phyloP scores from a whole-genome alignment of 2,329 filamentous ascomycete genomes.

The Diaporthe ampelina region DNA sequence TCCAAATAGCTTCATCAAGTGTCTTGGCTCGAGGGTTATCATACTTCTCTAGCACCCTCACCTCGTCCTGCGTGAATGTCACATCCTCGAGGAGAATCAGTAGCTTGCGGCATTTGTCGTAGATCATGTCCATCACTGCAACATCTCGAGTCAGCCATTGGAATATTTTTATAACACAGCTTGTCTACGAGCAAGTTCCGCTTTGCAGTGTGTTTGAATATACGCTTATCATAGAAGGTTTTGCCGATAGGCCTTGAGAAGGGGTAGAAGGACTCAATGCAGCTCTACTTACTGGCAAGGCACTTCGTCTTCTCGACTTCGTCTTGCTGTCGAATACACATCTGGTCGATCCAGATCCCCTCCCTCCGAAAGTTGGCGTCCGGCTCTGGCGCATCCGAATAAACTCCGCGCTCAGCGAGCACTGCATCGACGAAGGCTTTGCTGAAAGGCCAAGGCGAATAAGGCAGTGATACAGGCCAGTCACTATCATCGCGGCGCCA shows the following conservation, averaged over 20 bases:
- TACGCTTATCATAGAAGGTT: neutral
- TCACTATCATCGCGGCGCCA: constrained; percentile 2
- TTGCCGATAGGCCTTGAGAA: neutral
- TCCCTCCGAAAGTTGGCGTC: constrained; percentile 4
- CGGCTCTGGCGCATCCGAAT: neutral
- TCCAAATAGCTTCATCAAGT: neutral
- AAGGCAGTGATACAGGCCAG: constrained; percentile 3
- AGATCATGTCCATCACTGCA: constrained; percentile 8
- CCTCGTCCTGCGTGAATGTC: neutral
- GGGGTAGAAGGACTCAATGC: neutral
- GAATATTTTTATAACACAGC: neutral
- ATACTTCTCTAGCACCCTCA: neutral
- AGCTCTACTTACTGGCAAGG: constrained; percentile 4
- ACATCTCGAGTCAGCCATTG: neutral
- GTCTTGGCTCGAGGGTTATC: neutral
- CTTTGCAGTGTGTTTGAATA: neutral
- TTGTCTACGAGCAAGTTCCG: neutral
- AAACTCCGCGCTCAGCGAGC: constrained; percentile 1
- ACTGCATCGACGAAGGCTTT: constrained; percentile 9
- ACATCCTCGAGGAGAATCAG: neutral
- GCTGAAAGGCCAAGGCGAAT: constrained; percentile 1
- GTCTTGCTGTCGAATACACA: constrained; percentile 1
- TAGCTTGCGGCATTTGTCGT: neutral
- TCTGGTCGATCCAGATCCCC: constrained; percentile 3
- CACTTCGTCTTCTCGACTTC: neutral